phyloP scores from a whole-genome alignment of 2,329 filamentous ascomycete genomes.

The Xylariaceae sp. region DNA sequence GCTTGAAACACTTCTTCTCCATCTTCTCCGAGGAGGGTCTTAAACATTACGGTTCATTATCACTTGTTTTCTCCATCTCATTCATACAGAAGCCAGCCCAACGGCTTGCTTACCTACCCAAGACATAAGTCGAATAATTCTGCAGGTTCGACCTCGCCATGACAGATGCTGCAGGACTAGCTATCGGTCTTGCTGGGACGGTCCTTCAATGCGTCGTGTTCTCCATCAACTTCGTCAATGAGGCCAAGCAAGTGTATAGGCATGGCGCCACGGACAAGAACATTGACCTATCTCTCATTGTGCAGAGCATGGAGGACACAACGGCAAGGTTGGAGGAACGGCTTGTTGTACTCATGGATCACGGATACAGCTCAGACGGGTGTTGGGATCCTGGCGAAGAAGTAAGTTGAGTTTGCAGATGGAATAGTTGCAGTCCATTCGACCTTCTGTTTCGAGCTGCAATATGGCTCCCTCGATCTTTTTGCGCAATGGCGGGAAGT shows the following conservation, averaged over 20 bases:
- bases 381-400: constrained; percentile 5
- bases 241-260: constrained; percentile 21
- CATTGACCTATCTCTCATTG: constrained; percentile 13
- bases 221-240: constrained; percentile 17
- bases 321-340: constrained; percentile 15
- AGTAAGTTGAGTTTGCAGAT: too few relatives aligned
- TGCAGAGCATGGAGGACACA: constrained; percentile 14
- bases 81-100: neutral
- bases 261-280: constrained; percentile 18
- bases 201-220: constrained; percentile 19
- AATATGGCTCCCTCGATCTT: too few relatives aligned
- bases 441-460: too few relatives aligned
- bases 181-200: constrained; percentile 17
- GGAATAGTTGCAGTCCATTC: too few relatives aligned
- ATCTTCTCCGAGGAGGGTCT: too few relatives aligned
- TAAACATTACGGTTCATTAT: too few relatives aligned
- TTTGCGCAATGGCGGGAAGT: too few relatives aligned
- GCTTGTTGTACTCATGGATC: constrained; percentile 4
- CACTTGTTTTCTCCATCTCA: neutral
- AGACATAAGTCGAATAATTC: too few relatives aligned
- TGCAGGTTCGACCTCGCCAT: too few relatives aligned
- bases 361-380: neutral
- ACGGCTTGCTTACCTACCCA: neutral
- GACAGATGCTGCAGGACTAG: constrained; percentile 15
- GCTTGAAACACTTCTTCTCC: too few relatives aligned